A percentile compares a stretch with the other conserved stretches of the same genome.
These are phyloP conservation scores for Pseudopithomyces maydicus DNA, from an alignment of 2,329 filamentous ascomycete species.

Conservation along the genomic window DNA sequence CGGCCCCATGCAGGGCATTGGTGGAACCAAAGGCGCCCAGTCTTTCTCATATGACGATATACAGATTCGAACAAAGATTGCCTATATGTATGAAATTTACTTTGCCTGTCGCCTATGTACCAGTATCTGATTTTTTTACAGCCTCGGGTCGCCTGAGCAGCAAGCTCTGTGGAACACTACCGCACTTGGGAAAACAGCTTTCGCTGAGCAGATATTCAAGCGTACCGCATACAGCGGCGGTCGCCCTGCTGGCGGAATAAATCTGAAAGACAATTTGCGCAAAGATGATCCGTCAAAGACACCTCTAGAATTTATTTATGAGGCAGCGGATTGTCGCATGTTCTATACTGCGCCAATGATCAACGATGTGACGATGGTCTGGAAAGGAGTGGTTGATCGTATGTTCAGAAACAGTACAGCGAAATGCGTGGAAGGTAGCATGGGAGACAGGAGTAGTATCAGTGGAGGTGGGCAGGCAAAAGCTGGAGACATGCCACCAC, in stretches of 20 bases:
- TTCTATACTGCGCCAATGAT: slow-evolving; percentile 47
- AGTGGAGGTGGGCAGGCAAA: slow-evolving; percentile 38
- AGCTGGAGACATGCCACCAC: slow-evolving; percentile 19
- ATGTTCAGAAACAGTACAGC: slow-evolving; percentile 35
- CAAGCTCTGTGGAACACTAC: slow-evolving; percentile 34
- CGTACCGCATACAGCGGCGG: slow-evolving; percentile 32
- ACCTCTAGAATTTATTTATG: slow-evolving; percentile 49
- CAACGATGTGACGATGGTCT: slow-evolving; percentile 41
- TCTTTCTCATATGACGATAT: slow-evolving; percentile 42
- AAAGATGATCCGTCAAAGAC: slow-evolving; percentile 43
- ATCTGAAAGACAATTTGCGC: slow-evolving; percentile 45
- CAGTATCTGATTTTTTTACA: slow-evolving; percentile 3
- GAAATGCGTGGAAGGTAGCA: slow-evolving; percentile 37
- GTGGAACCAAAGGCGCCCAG: slow-evolving; percentile 52
- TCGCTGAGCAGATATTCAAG: slow-evolving; percentile 39
- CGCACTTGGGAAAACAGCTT: slow-evolving; percentile 38
- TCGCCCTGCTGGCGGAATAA: slow-evolving; percentile 36
- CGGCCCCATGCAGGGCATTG: slow-evolving; percentile 51
- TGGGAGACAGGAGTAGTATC: slow-evolving; percentile 32
- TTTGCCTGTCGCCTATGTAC: background rate
- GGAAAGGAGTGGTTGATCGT: slow-evolving; percentile 44
- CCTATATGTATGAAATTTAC: slow-evolving; percentile 29
- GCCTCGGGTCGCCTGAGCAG: slow-evolving; percentile 36
- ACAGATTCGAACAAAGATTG: slow-evolving; percentile 34
- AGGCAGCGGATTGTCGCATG: slow-evolving; percentile 48